A percentile compares a stretch with the other conserved stretches of the same genome.
Evolutionary conservation across 176 grass and related monocot species (phyloP).

Genomic region (Rhynchospora tenuis): DNA sequence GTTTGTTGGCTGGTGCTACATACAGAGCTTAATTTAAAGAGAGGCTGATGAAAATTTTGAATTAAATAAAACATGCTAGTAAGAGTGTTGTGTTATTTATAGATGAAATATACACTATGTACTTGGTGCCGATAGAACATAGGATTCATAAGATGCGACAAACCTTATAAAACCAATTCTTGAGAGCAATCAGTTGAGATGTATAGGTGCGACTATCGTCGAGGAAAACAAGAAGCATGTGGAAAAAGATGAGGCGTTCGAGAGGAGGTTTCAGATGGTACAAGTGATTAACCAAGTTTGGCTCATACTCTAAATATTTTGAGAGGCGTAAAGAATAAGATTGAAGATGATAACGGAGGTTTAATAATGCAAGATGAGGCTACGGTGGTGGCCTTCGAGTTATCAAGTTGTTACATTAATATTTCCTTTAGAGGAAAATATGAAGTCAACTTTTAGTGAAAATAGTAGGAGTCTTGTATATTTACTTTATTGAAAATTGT

Average conservation of each 20-base stretch:
- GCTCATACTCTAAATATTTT: constrained; percentile 60
- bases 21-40: constrained; percentile 85
- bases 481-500: too few relatives aligned
- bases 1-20: constrained; percentile 67
- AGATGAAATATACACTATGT: constrained; percentile 85
- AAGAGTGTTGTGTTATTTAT: constrained; percentile 79
- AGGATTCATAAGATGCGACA: constrained; percentile 68
- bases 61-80: constrained; percentile 61
- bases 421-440: too few relatives aligned
- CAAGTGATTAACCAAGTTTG: constrained; percentile 63
- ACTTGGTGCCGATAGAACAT: constrained; percentile 57
- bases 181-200: constrained; percentile 61
- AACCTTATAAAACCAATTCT: constrained; percentile 85
- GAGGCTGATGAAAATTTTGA: constrained; percentile 58
- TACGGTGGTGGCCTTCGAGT: constrained; percentile 56
- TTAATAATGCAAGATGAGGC: constrained; percentile 62
- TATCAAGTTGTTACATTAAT: constrained; percentile 72
- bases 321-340: constrained; percentile 65
- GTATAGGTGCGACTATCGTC: constrained; percentile 73
- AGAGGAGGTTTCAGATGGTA: constrained; percentile 78
- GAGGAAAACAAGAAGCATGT: constrained; percentile 81
- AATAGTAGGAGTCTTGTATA: too few relatives aligned
- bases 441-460: too few relatives aligned
- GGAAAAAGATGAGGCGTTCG: constrained; percentile 77
- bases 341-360: constrained; percentile 52